phyloP scores from a whole-genome alignment of 768 basidiomycete species.

The Asterophora lycoperdoides region DNA sequence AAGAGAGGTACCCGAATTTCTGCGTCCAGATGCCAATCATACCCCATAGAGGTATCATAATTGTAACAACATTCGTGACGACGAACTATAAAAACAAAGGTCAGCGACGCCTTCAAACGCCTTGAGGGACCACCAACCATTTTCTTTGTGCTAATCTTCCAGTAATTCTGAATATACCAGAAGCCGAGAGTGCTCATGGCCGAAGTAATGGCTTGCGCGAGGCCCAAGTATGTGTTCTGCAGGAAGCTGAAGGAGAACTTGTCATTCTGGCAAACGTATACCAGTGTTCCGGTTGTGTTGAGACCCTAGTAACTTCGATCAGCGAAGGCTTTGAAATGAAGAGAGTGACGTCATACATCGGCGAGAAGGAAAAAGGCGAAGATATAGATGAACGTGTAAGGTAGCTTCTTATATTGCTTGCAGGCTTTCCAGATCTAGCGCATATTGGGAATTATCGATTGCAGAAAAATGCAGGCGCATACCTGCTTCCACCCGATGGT shows the following conservation, averaged over 20 bases:
- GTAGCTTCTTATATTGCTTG: conserved; percentile 73
- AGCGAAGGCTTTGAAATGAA: background rate
- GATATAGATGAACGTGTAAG: conserved; percentile 80
- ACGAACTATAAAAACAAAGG: conserved; percentile 46
- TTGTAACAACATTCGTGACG: conserved; percentile 70
- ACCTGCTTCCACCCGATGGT: conserved; percentile 88
- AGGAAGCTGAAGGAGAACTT: conserved; percentile 80
- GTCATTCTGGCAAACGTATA: conserved; percentile 76
- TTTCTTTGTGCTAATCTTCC: conserved; percentile 74
- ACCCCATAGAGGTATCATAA: conserved; percentile 81
- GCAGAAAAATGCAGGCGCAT: conserved; percentile 5
- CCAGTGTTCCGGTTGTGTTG: conserved; percentile 74
- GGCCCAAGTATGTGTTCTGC: conserved; percentile 73
- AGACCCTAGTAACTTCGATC: conserved; percentile 48
- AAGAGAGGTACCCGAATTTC: conserved; percentile 55
- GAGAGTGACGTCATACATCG: conserved; percentile 43
- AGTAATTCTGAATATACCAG: conserved; percentile 80
- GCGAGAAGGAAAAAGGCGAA: conserved; percentile 75
- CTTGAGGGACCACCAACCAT: conserved; percentile 47
- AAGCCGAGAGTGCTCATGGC: conserved; percentile 69
- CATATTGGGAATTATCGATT: background rate
- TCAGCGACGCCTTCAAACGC: background rate
- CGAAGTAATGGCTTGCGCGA: conserved; percentile 72
- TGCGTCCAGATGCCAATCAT: conserved; percentile 83
- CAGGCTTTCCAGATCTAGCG: conserved; percentile 69